Percentiles rank a stretch among this genome's conserved stretches.
These are phyloP conservation scores for Rhynchosporium agropyri DNA, from an alignment of 2,329 filamentous ascomycete species.

Conservation along the genomic window DNA sequence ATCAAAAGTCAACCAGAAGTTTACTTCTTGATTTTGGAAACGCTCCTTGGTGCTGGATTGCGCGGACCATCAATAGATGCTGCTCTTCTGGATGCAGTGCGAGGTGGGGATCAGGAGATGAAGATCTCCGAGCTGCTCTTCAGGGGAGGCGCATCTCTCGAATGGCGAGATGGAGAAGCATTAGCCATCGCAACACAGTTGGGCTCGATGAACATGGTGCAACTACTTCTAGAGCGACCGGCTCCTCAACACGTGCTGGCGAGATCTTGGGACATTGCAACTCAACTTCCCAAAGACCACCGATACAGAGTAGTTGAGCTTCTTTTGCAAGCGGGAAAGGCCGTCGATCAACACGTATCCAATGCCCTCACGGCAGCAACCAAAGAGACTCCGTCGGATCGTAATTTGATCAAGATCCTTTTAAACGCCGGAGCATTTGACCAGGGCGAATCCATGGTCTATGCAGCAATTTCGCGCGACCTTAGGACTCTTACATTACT, in stretches of 20 bases:
- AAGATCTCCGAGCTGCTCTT: slow-evolving; percentile 21
- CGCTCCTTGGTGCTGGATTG: slow-evolving; percentile 25
- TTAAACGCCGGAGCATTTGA: slow-evolving; percentile 54
- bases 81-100: slow-evolving; percentile 25
- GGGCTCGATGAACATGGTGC: slow-evolving; percentile 21
- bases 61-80: slow-evolving; percentile 24
- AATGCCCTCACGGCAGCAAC: slow-evolving; percentile 24
- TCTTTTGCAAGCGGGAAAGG: slow-evolving; percentile 28
- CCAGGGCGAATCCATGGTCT: slow-evolving; percentile 53
- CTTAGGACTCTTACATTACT: slow-evolving; percentile 23
- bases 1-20: slow-evolving; percentile 17
- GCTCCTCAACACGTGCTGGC: slow-evolving; percentile 19
- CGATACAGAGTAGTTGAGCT: slow-evolving; percentile 21
- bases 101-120: slow-evolving; percentile 23
- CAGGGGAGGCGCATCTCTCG: slow-evolving; percentile 23
- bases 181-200: slow-evolving; percentile 22
- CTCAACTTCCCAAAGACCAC: slow-evolving; percentile 19
- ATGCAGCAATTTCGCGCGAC: slow-evolving; percentile 22
- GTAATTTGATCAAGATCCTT: slow-evolving; percentile 50
- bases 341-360: slow-evolving; percentile 23
- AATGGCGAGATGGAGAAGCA: slow-evolving; percentile 28
- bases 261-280: slow-evolving; percentile 21
- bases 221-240: slow-evolving; percentile 18
- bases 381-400: slow-evolving; percentile 22
- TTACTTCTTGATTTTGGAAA: slow-evolving; percentile 20